Evolutionary conservation across 805 yeast genomes (phyloP).

Genomic region (Yamadazyma ubonensis): DNA sequence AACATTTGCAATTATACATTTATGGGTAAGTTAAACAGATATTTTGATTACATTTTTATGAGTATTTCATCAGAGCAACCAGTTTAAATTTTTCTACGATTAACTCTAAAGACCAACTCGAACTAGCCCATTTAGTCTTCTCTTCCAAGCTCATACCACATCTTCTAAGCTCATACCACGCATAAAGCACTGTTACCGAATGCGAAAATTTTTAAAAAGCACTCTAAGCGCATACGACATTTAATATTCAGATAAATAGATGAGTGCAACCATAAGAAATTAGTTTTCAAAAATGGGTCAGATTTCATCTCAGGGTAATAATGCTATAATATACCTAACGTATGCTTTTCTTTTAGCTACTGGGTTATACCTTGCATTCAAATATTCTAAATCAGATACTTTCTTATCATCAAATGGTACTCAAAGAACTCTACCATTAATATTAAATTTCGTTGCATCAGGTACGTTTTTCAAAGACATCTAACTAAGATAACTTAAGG

Average conservation of each 20-base stretch:
- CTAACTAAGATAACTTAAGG: neutral
- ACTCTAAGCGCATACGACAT: slow-evolving; percentile 9
- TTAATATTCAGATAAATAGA: neutral
- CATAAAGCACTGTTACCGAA: neutral
- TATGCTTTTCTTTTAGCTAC: slow-evolving; percentile 41
- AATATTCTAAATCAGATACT: slow-evolving; percentile 49
- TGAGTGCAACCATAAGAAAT: neutral
- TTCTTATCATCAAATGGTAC: slow-evolving; percentile 81
- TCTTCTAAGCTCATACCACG: neutral
- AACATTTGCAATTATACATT: too few relatives aligned
- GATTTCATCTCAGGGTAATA: slow-evolving; percentile 39
- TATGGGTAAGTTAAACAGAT: too few relatives aligned
- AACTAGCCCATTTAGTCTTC: neutral
- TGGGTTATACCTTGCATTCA: slow-evolving; percentile 52
- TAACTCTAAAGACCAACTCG: too few relatives aligned
- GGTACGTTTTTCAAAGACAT: slow-evolving; percentile 56
- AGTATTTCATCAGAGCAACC: neutral
- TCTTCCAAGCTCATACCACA: slow-evolving; percentile 1
- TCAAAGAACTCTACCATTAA: slow-evolving; percentile 74
- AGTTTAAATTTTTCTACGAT: too few relatives aligned
- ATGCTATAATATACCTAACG: slow-evolving; percentile 43
- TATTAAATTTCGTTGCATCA: slow-evolving; percentile 86
- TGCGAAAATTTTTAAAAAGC: slow-evolving; percentile 2
- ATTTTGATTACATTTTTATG: too few relatives aligned
- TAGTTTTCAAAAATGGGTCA: slow-evolving; percentile 19